These are phyloP conservation scores for Borovskyia barvae DNA, from an alignment of 208 protist genomes.

Conservation along the genomic window DNA sequence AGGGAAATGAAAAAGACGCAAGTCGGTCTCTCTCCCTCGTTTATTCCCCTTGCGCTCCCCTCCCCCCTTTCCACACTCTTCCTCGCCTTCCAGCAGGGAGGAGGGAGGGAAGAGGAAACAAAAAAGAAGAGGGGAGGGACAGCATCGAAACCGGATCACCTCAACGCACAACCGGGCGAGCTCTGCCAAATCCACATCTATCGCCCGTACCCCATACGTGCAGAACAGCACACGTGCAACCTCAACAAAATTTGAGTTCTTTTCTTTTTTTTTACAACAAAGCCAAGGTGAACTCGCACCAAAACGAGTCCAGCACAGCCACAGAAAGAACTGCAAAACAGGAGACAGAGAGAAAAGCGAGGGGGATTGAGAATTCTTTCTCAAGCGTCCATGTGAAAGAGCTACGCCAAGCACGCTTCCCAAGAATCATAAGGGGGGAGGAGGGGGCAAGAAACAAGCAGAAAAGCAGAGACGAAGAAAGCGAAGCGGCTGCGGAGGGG, in stretches of 20 bases:
- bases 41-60: background rate
- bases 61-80: too few relatives aligned
- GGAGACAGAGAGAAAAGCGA: background rate
- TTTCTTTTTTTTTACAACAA: conserved; percentile 22
- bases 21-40: background rate
- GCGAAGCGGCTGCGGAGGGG: background rate
- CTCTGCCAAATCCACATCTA: too few relatives aligned
- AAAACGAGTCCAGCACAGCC: too few relatives aligned
- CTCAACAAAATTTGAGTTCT: too few relatives aligned
- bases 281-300: too few relatives aligned
- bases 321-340: background rate
- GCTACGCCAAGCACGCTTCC: background rate
- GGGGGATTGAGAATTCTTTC: too few relatives aligned
- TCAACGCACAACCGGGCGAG: too few relatives aligned
- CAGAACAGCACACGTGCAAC: too few relatives aligned
- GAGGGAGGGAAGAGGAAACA: background rate
- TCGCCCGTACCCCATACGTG: too few relatives aligned
- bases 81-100: background rate
- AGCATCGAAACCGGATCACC: too few relatives aligned
- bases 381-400: background rate
- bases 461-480: background rate
- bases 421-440: background rate
- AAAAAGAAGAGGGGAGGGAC: background rate
- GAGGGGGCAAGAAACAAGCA: background rate
- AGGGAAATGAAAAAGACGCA: conserved; percentile 19